A percentile compares a stretch with the other conserved stretches of the same genome.
Conservation (phyloP, 345 rosid genomes). For the Kernera saxatilis region DNA sequence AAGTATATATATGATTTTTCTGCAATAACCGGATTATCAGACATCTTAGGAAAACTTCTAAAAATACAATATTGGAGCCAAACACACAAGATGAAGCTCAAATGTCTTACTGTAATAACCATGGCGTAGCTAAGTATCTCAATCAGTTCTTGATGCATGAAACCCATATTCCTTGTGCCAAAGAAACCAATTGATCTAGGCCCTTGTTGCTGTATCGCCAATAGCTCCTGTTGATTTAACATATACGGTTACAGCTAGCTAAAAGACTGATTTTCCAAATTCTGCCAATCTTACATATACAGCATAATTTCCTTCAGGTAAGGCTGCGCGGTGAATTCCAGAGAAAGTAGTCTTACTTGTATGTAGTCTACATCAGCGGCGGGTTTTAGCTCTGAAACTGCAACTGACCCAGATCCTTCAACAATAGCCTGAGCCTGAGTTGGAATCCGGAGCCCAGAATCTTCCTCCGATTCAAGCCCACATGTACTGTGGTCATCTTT, state of each 20-base stretch:
- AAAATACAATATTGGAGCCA: background rate
- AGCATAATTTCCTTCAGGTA: background rate
- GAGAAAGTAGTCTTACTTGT: slow-evolving; percentile 45
- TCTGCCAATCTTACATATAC: background rate
- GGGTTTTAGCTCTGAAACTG: slow-evolving; percentile 63
- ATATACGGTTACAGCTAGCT: background rate
- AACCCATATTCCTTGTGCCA: slow-evolving; percentile 97
- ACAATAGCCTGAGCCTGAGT: slow-evolving; percentile 70
- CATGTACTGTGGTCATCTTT: slow-evolving; percentile 39
- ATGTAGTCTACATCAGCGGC: slow-evolving; percentile 84
- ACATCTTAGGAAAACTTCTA: background rate
- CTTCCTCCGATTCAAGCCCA: slow-evolving; percentile 64
- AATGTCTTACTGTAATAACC: slow-evolving; percentile 84
- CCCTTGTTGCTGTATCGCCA: slow-evolving; percentile 99
- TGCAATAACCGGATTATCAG: slow-evolving; percentile 34
- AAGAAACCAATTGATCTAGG: slow-evolving; percentile 96
- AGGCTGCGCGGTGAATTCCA: background rate
- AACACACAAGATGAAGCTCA: slow-evolving; percentile 1
- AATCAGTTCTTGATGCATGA: slow-evolving; percentile 97
- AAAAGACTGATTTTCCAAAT: background rate
- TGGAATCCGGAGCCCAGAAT: slow-evolving; percentile 52
- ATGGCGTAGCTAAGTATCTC: slow-evolving; percentile 99
- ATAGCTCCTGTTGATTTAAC: slow-evolving; percentile 56
- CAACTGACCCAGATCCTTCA: slow-evolving; percentile 70
- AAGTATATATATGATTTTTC: slow-evolving; percentile 97